Base-by-base conservation (phyloP, 345 rosid genomes). In the Physaria fendleri region DNA sequence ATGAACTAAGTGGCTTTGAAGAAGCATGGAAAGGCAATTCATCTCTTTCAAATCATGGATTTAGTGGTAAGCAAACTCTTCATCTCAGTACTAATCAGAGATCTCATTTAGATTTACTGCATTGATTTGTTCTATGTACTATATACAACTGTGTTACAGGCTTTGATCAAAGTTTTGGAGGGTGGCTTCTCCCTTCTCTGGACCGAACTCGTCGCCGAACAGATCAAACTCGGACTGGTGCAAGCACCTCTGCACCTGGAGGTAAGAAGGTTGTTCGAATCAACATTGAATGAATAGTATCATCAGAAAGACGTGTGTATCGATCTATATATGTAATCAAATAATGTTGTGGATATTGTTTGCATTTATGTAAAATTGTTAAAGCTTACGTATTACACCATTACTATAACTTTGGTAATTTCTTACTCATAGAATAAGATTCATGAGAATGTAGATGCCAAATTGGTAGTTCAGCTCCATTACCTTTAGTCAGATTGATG, bases 211-310 rank as follows among this genome's bases (percentile, higher is more conserved):
- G 11, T 21, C 39, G 41, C 13, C 33, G 30, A 33, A 15, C 33
- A 6, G 61, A 65, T 9, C 43, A 40, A n/a, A 18, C 12, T 22
- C 45, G 34, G 42, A 6, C 51, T 2, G 39, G 77, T 61, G 16
- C 66, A 0, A 59, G 34, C 46, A 27, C 61, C 6, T 28, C 76
- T 3, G 56, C 59, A 4, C 68, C 62, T 2, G 69, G 69, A 57
- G 57, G 68, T 37, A 89, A 86, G 59, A 85, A 74, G n/a, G 76
- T 82, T 28, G 82, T 89, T 49, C 78, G 95, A 55, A 84, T 85
- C 70, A 86, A 82, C 73, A 84, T 89, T 57, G 91, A 89, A 18
- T 89, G 62, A 70, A 62, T n/a, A n/a, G n/a, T n/a, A n/a, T 40
- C 13, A 41, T 41, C n/a, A 27, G 18, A 21, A 2, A 21, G 5